Evolutionary conservation across 495 filamentous ascomycete species (phyloP).

Genomic region (Aspergillus nidulans): DNA sequence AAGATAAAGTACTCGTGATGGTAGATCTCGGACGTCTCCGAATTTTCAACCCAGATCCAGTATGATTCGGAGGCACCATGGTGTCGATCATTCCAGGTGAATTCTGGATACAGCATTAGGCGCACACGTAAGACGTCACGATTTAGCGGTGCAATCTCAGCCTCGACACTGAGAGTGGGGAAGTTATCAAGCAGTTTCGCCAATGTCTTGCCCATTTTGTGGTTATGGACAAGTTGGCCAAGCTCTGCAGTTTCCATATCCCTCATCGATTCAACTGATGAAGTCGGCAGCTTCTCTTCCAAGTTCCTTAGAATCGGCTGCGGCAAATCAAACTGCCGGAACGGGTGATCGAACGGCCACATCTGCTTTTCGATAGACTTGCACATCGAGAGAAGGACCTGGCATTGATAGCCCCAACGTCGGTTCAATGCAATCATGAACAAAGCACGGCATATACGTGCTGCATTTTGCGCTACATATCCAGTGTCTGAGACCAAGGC

Average conservation of each 20-base stretch:
- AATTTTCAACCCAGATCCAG: slow-evolving; percentile 99
- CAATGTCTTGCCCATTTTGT: slow-evolving; percentile 76
- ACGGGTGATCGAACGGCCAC: slow-evolving; percentile 92
- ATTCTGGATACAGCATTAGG: slow-evolving; percentile 81
- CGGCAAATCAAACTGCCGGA: slow-evolving; percentile 91
- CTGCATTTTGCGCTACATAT: slow-evolving; percentile 93
- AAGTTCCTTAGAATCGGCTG: slow-evolving; percentile 77
- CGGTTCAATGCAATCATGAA: slow-evolving; percentile 97
- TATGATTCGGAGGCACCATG: slow-evolving; percentile 94
- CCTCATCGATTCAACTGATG: slow-evolving; percentile 72
- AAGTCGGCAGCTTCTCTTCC: slow-evolving; percentile 65
- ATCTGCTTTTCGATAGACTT: slow-evolving; percentile 95
- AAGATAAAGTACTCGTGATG: slow-evolving; percentile 97
- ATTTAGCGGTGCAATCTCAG: slow-evolving; percentile 93
- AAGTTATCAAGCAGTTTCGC: slow-evolving; percentile 82
- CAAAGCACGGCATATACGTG: slow-evolving; percentile 86
- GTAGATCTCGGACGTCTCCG: slow-evolving; percentile 95
- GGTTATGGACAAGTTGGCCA: slow-evolving; percentile 86
- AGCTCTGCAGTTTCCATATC: slow-evolving; percentile 94
- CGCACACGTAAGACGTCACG: slow-evolving; percentile 87
- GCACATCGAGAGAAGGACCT: slow-evolving; percentile 81
- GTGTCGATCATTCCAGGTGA: slow-evolving; percentile 92
- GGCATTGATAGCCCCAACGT: slow-evolving; percentile 90
- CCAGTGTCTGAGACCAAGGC: slow-evolving; percentile 84
- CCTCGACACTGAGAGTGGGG: slow-evolving; percentile 82